phyloP scores from a whole-genome alignment of 1,284 basidiomycete genomes.

The Tranzscheliella williamsii region DNA sequence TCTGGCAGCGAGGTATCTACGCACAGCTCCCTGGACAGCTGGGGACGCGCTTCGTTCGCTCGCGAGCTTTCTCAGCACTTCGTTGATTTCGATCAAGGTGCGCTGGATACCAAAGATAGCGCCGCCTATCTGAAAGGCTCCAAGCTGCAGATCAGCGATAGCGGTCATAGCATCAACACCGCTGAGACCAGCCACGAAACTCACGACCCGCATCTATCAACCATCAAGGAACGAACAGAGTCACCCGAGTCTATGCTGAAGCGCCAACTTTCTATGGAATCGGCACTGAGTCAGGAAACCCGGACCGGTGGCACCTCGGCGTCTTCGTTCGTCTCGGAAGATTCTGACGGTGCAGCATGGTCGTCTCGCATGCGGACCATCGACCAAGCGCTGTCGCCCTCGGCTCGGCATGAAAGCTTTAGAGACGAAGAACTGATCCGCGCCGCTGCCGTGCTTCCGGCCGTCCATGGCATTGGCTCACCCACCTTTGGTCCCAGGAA shows the following conservation, averaged over 20 bases:
- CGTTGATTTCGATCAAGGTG: constrained; percentile 8
- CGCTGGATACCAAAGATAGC: neutral
- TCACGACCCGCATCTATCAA: constrained; percentile 24
- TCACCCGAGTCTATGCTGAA: constrained; percentile 14
- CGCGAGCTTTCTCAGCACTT: constrained; percentile 10
- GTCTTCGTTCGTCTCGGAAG: neutral
- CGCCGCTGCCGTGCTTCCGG: neutral
- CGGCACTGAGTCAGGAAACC: constrained; percentile 4
- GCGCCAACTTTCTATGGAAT: constrained; percentile 10
- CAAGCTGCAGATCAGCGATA: constrained; percentile 18
- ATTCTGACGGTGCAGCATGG: neutral
- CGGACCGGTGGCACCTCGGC: constrained; percentile 4
- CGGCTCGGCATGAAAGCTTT: neutral
- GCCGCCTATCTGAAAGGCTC: constrained; percentile 9
- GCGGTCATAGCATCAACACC: constrained; percentile 26
- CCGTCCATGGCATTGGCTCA: constrained; percentile 10
- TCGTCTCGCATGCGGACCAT: neutral
- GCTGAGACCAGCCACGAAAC: constrained; percentile 29
- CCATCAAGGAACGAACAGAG: constrained; percentile 31
- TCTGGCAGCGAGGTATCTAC: constrained; percentile 17
- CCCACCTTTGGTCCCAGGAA: constrained; percentile 9
- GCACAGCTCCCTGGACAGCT: constrained; percentile 27
- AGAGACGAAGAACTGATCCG: neutral
- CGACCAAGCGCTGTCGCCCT: neutral
- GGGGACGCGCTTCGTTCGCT: constrained; percentile 10